These are phyloP conservation scores for Phytophthora pistaciae DNA, from an alignment of 352 stramenopile genomes.

Conservation along the genomic window DNA sequence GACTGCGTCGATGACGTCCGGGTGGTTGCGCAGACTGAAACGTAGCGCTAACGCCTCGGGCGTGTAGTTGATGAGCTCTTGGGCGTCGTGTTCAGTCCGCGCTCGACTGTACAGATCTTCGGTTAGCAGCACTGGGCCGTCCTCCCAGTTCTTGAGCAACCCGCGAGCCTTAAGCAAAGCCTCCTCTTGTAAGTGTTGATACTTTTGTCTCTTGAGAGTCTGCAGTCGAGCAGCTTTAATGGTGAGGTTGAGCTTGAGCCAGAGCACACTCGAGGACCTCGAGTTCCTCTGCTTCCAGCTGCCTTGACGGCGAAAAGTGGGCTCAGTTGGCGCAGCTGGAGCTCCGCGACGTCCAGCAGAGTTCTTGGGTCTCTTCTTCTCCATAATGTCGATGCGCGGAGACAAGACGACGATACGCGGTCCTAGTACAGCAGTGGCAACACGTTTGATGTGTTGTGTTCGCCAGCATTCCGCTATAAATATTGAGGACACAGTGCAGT, in stretches of 20 bases:
- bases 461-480: slow-evolving; percentile 27
- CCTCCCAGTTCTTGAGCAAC: slow-evolving; percentile 75
- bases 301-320: slow-evolving; percentile 8
- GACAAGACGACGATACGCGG: background rate
- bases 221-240: slow-evolving; percentile 72
- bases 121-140: slow-evolving; percentile 63
- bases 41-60: slow-evolving; percentile 69
- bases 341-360: slow-evolving; percentile 13
- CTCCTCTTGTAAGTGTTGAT: slow-evolving; percentile 78
- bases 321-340: background rate
- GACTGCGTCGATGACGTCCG: slow-evolving; percentile 51
- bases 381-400: background rate
- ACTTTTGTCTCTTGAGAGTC: slow-evolving; percentile 74
- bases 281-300: slow-evolving; percentile 43
- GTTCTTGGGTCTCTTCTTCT: slow-evolving; percentile 24
- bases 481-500: background rate
- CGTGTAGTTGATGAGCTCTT: slow-evolving; percentile 76
- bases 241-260: slow-evolving; percentile 83
- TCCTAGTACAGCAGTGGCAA: background rate
- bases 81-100: slow-evolving; percentile 48
- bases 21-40: slow-evolving; percentile 73
- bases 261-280: slow-evolving; percentile 56
- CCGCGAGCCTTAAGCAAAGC: slow-evolving; percentile 64
- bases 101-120: slow-evolving; percentile 70
- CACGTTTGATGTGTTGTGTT: background rate